phyloP scores from a whole-genome alignment of 805 yeast species.

The Kockiozyma suomiensis region DNA sequence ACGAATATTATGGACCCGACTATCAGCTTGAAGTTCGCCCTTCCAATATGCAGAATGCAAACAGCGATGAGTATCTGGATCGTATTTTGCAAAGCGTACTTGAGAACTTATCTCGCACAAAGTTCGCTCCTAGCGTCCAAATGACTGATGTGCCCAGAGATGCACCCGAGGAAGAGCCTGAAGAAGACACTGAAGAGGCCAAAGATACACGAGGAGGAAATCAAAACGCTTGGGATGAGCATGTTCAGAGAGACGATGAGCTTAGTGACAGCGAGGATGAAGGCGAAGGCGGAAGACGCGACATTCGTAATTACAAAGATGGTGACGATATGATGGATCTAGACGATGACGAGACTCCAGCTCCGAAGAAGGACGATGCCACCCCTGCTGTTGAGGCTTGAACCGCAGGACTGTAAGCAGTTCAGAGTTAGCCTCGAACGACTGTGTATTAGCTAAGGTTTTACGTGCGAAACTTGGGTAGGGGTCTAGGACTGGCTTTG shows the following conservation, averaged over 20 bases:
- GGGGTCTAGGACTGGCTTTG: neutral
- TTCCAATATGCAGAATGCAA: constrained; percentile 94
- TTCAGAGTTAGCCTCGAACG: neutral
- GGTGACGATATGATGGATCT: constrained; percentile 21
- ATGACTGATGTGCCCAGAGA: constrained; percentile 87
- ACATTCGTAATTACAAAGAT: constrained; percentile 32
- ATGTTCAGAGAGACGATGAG: constrained; percentile 72
- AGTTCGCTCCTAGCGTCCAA: constrained; percentile 96
- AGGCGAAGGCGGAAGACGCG: constrained; percentile 38
- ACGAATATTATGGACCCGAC: constrained; percentile 97
- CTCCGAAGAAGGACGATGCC: neutral
- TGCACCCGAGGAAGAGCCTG: constrained; percentile 72
- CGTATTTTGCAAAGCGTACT: constrained; percentile 77
- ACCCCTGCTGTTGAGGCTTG: neutral
- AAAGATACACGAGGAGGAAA: constrained; percentile 92
- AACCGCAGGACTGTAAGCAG: neutral
- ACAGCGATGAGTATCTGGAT: constrained; percentile 87
- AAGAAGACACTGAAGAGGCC: constrained; percentile 74
- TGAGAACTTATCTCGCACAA: constrained; percentile 81
- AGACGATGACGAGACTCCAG: constrained; percentile 22
- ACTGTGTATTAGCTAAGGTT: neutral
- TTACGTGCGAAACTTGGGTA: neutral
- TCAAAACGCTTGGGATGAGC: constrained; percentile 76
- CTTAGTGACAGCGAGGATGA: constrained; percentile 37
- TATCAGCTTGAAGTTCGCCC: constrained; percentile 93